Percentiles rank a stretch among this genome's conserved stretches.
Evolutionary conservation across 768 basidiomycete species (phyloP).

Genomic region (Boletus fagicola): DNA sequence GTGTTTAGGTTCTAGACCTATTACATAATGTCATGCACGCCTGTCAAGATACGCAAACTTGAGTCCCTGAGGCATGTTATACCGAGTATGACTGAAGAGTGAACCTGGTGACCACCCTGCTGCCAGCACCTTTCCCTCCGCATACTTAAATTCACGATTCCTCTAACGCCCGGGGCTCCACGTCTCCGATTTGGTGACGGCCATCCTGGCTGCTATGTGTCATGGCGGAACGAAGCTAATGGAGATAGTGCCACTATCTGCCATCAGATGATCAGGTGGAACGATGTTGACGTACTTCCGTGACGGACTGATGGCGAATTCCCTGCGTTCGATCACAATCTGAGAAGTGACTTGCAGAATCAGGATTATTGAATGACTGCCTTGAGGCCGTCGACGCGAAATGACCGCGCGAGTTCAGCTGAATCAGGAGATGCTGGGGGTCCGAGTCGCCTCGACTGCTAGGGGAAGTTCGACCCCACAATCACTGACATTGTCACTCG

Average conservation of each 20-base stretch:
- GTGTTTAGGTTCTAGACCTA: too few species aligned
- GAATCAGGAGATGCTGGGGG: too few species aligned
- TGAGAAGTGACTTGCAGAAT: neutral
- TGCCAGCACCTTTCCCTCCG: neutral
- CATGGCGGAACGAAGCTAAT: neutral
- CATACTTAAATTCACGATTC: neutral
- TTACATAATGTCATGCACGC: too few species aligned
- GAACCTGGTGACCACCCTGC: neutral
- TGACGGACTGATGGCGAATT: neutral
- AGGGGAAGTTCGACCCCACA: too few species aligned
- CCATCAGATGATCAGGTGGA: neutral
- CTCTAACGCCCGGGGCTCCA: too few species aligned
- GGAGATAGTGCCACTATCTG: neutral
- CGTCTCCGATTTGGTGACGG: neutral
- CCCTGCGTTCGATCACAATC: neutral
- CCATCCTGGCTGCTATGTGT: neutral
- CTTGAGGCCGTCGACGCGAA: neutral
- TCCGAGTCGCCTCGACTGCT: too few species aligned
- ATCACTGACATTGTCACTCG: neutral
- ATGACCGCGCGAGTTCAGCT: neutral
- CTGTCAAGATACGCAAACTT: too few species aligned
- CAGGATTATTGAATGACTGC: neutral
- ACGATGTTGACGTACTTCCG: neutral
- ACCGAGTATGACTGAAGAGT: neutral
- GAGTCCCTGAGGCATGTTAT: neutral